Percentiles rank a stretch among this genome's conserved stretches.
Conservation (phyloP, 768 basidiomycete species). For the Crassisporium funariophilum region DNA sequence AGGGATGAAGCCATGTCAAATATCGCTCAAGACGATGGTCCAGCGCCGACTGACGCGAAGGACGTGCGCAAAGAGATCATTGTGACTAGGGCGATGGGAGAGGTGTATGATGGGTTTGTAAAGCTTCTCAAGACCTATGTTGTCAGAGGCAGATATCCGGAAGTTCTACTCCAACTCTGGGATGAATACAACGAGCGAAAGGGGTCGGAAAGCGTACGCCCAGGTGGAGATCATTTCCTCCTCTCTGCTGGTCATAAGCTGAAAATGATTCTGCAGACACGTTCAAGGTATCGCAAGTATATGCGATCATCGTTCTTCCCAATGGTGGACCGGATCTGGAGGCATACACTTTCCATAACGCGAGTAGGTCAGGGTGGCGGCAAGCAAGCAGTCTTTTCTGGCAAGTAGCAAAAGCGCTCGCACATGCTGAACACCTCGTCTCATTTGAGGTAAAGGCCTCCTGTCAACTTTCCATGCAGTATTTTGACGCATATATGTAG, state of each 20-base stretch:
- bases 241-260: constrained; percentile 3
- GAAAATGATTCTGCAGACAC: constrained; percentile 50
- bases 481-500: constrained; percentile 40
- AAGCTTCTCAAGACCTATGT: constrained; percentile 81
- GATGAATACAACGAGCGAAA: constrained; percentile 77
- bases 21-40: constrained; percentile 46
- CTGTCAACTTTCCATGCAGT: not conserved
- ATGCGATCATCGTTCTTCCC: constrained; percentile 87
- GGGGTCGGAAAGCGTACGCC: constrained; percentile 83
- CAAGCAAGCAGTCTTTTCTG: constrained; percentile 90
- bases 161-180: constrained; percentile 79
- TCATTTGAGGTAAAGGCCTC: constrained; percentile 81
- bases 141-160: constrained; percentile 85
- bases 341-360: constrained; percentile 66
- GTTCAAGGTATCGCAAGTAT: constrained; percentile 76
- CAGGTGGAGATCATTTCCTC: constrained; percentile 50
- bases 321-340: constrained; percentile 94
- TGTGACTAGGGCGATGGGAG: constrained; percentile 76
- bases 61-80: constrained; percentile 83
- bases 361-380: constrained; percentile 69
- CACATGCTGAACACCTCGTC: constrained; percentile 76
- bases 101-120: constrained; percentile 77
- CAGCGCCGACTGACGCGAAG: constrained; percentile 69
- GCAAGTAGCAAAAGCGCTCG: constrained; percentile 81
- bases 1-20: constrained; percentile 45